Conservation (phyloP, 352 stramenopile species). For the Phytophthora cryptogea region DNA sequence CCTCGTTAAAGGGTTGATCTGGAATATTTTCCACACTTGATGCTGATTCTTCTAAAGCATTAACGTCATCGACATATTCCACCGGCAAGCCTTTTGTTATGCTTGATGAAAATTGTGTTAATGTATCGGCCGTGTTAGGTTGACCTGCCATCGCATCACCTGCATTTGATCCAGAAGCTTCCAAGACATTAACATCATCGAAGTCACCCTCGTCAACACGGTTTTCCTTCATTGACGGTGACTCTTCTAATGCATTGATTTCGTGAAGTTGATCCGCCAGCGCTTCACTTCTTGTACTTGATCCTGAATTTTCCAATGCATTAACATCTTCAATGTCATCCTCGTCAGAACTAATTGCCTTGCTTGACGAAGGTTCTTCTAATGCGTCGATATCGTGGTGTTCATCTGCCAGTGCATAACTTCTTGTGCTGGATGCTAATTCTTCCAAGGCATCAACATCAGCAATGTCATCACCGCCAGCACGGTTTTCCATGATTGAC, state of each 20-base stretch:
- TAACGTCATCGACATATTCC: neutral
- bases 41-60: neutral
- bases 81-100: neutral
- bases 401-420: neutral
- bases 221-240: neutral
- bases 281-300: neutral
- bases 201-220: neutral
- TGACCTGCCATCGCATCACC: neutral
- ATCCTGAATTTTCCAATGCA: too few relatives aligned
- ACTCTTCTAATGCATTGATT: neutral
- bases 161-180: slow-evolving; percentile 2
- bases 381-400: neutral
- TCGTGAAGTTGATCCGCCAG: neutral
- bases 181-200: neutral
- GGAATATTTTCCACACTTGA: neutral
- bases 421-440: neutral
- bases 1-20: neutral
- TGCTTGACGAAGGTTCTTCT: neutral
- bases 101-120: slow-evolving; percentile 7
- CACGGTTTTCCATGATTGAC: neutral
- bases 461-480: neutral
- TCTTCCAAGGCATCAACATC: neutral
- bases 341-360: neutral
- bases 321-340: neutral
- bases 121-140: neutral